A percentile compares a stretch with the other conserved stretches of the same genome.
Evolutionary conservation across 371 early-diverging fungal genomes (phyloP).

Genomic region (Mucor velutinosus): DNA sequence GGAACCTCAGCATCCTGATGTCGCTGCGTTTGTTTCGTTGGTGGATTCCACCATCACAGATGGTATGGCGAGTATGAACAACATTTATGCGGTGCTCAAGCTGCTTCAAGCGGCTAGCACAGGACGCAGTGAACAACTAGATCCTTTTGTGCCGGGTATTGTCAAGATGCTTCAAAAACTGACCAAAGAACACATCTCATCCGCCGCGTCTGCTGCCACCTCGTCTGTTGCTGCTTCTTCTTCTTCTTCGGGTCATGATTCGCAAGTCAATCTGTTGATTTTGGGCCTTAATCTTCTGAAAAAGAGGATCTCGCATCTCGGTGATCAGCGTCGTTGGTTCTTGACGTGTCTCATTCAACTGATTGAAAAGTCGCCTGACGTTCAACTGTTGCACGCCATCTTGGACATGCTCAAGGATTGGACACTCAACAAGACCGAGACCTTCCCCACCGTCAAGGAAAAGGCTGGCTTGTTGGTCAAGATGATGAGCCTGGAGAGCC

Average conservation of each 20-base stretch:
- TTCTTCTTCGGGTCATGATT: slow-evolving; percentile 41
- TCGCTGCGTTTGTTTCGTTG: slow-evolving; percentile 58
- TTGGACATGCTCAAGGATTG: slow-evolving; percentile 85
- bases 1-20: slow-evolving; percentile 48
- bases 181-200: slow-evolving; percentile 75
- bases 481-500: slow-evolving; percentile 83
- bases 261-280: slow-evolving; percentile 65
- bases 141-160: slow-evolving; percentile 78
- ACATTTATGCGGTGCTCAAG: slow-evolving; percentile 68
- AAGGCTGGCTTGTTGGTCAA: slow-evolving; percentile 88
- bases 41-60: slow-evolving; percentile 67
- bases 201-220: neutral
- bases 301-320: slow-evolving; percentile 76
- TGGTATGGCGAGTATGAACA: slow-evolving; percentile 69
- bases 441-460: slow-evolving; percentile 96
- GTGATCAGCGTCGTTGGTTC: slow-evolving; percentile 88
- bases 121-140: slow-evolving; percentile 68
- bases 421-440: slow-evolving; percentile 76
- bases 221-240: slow-evolving; percentile 19
- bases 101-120: slow-evolving; percentile 75
- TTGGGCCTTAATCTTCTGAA: slow-evolving; percentile 78
- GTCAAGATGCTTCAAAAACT: slow-evolving; percentile 83
- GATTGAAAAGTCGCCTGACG: slow-evolving; percentile 82
- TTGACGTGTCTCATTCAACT: slow-evolving; percentile 78
- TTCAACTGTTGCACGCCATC: slow-evolving; percentile 71